Base-by-base conservation (phyloP, 2,329 filamentous ascomycete species). In the Rhynchosporium graminicola region DNA sequence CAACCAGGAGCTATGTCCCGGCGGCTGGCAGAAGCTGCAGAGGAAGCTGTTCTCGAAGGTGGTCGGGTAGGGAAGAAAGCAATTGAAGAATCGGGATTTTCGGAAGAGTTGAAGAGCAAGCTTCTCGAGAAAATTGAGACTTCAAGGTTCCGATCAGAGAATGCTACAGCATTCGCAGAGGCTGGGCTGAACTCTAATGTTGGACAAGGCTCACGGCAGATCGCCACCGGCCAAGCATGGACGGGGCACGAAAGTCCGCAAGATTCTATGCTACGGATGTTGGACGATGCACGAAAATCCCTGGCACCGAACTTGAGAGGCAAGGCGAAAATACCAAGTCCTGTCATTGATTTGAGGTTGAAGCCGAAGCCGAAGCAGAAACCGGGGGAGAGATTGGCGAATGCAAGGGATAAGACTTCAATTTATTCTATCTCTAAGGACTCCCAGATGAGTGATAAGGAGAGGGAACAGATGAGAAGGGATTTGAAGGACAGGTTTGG, bases 401-500 rank as follows among this genome's bases (percentile, higher is more conserved):
- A 77, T 58, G 87, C 87, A 15, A 78, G 83, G 59, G 86, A 89
- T 20, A 82, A 78, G 66, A 85, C 83, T 75, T n/a, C 76, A 76
- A 38, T 89, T 84, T 72, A 76, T 79, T 77, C 84, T 0, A 72
- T 80, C 38, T 80, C 81, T 59, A 78, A 76, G 40, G 77, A 82
- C 3, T 80, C 77, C 8, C 80, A 81, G 0, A 76, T 95, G 67
- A 87, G 82, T 2, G 86, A 91, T 0, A 78, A 87, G 36, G 92
- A 98, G 74, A 84, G 85, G 42, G 89, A 91, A 68, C 85, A 86
- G 13, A 80, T 91, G 69, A 83, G 86, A 55, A 82, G 83, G 66
- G 87, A 95, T 72, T 83, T 98, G 63, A 87, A 88, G 43, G 92
- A 96, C 62, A 83, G 93, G 0, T 97, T 98, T 69, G 79, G 84